phyloP scores from a whole-genome alignment of 169 alveolate species.

The Plasmodium vivax region DNA sequence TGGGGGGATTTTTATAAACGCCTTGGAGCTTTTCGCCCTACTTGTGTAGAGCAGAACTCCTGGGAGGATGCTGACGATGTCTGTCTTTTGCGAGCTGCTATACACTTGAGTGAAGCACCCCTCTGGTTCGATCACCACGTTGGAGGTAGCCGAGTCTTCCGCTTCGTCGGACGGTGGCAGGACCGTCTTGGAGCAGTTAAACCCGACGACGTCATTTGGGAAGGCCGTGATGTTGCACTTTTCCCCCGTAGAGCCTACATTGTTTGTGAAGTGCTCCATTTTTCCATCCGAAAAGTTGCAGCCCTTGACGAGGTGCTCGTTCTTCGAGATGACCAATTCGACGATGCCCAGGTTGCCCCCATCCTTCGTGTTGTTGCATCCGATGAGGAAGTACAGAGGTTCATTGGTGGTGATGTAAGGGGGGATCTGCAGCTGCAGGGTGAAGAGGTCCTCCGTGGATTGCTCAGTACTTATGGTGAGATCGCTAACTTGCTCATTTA shows the following conservation, averaged over 20 bases:
- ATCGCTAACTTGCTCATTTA: background rate
- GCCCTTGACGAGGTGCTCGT: slow-evolving; percentile 32
- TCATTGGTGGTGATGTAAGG: slow-evolving; percentile 2
- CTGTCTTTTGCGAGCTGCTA: background rate
- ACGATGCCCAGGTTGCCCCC: slow-evolving; percentile 41
- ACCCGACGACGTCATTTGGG: slow-evolving; percentile 37
- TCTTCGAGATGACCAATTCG: slow-evolving; percentile 30
- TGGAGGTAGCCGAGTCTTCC: background rate
- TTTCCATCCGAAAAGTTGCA: slow-evolving; percentile 20
- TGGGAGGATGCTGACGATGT: background rate
- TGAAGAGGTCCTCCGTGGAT: background rate
- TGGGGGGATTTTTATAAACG: slow-evolving; percentile 22
- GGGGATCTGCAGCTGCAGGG: slow-evolving; percentile 38
- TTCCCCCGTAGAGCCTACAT: background rate
- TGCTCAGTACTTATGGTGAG: background rate
- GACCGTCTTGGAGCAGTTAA: slow-evolving; percentile 24
- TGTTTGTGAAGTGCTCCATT: slow-evolving; percentile 7
- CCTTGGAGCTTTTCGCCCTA: background rate
- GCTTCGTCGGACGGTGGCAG: background rate
- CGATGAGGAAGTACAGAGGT: slow-evolving; percentile 45
- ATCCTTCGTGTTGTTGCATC: slow-evolving; percentile 44
- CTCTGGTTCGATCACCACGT: background rate
- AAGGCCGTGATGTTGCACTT: slow-evolving; percentile 22
- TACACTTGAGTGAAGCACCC: slow-evolving; percentile 39
- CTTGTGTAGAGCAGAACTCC: background rate